Percentiles rank a stretch among this genome's conserved stretches.
Evolutionary conservation across 2,329 filamentous ascomycete species (phyloP).

Genomic region (Geoglossum cookeanum): DNA sequence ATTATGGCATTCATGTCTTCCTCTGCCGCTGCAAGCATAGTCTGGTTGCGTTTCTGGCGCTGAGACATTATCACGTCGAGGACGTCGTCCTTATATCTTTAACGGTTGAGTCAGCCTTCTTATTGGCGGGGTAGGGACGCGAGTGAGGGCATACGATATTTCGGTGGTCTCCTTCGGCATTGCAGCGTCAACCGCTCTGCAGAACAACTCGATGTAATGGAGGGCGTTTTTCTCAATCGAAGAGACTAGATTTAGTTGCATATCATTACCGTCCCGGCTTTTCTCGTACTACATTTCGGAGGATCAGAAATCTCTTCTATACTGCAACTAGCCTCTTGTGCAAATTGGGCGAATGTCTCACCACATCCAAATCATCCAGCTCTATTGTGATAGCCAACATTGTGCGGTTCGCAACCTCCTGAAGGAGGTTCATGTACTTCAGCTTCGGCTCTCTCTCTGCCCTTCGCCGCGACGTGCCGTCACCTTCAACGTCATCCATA

Average conservation of each 20-base stretch:
- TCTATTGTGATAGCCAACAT: conserved; percentile 67
- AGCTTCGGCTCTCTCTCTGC: conserved; percentile 35
- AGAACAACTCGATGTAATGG: conserved; percentile 86
- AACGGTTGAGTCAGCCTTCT: neutral
- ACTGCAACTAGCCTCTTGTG: neutral
- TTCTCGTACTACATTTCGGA: conserved; percentile 47
- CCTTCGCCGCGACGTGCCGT: conserved; percentile 22
- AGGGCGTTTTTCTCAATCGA: conserved; percentile 83
- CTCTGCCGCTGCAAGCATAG: conserved; percentile 47
- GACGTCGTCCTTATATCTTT: conserved; percentile 88
- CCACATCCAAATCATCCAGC: conserved; percentile 64
- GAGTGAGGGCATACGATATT: conserved; percentile 39
- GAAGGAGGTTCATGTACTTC: conserved; percentile 79
- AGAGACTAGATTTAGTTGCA: conserved; percentile 46
- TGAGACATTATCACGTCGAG: conserved; percentile 93
- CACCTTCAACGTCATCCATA: conserved; percentile 60
- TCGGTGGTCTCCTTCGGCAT: conserved; percentile 65
- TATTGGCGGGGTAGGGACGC: neutral
- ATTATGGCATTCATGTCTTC: conserved; percentile 42
- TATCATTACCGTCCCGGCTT: conserved; percentile 39
- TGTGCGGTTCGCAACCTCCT: conserved; percentile 67
- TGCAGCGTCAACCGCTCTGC: conserved; percentile 68
- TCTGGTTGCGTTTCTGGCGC: conserved; percentile 68
- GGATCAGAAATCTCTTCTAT: neutral
- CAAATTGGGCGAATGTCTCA: conserved; percentile 23